Percentiles rank a stretch among this genome's conserved stretches.
Conservation (phyloP, 805 yeast species). For the Kazachstania kunashirensis region DNA sequence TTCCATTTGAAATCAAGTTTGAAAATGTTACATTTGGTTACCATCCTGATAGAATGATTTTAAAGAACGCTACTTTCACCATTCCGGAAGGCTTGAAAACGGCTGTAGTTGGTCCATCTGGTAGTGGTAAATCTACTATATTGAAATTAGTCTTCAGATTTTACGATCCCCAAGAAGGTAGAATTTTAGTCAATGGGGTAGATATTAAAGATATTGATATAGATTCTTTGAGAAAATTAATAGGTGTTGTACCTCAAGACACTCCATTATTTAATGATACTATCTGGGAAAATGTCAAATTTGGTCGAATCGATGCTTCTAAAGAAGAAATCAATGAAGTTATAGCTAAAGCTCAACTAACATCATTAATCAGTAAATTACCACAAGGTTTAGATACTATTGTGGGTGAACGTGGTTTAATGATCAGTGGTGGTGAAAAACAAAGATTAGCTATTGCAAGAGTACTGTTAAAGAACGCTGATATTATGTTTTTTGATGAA, state of each 20-base stretch:
- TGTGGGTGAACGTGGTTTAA: slow-evolving; percentile 96
- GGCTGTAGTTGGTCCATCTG: slow-evolving; percentile 94
- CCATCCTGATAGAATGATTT: slow-evolving; percentile 78
- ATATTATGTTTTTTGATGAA: slow-evolving; percentile 91
- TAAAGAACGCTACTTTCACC: slow-evolving; percentile 68
- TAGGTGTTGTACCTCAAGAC: slow-evolving; percentile 96
- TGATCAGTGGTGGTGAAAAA: slow-evolving; percentile 99
- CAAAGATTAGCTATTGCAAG: slow-evolving; percentile 92
- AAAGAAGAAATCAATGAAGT: slow-evolving; percentile 61
- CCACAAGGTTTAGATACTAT: slow-evolving; percentile 81
- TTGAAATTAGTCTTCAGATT: slow-evolving; percentile 77
- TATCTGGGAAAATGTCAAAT: slow-evolving; percentile 75
- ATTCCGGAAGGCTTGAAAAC: slow-evolving; percentile 88
- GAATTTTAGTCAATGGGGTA: slow-evolving; percentile 79
- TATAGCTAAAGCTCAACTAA: slow-evolving; percentile 61
- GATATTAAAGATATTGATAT: slow-evolving; percentile 68
- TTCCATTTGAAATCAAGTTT: slow-evolving; percentile 71
- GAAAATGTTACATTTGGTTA: slow-evolving; percentile 92
- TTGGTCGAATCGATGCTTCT: slow-evolving; percentile 66
- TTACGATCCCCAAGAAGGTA: slow-evolving; percentile 72
- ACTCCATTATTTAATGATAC: slow-evolving; percentile 92
- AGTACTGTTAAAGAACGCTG: slow-evolving; percentile 73
- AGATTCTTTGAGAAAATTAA: slow-evolving; percentile 58
- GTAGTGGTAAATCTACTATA: slow-evolving; percentile 90
- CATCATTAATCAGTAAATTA: slow-evolving; percentile 49